Evolutionary conservation across 1,284 basidiomycete species (phyloP), one percentile per base, ranked within the genome.

Genomic region (Pascua sp.): DNA sequence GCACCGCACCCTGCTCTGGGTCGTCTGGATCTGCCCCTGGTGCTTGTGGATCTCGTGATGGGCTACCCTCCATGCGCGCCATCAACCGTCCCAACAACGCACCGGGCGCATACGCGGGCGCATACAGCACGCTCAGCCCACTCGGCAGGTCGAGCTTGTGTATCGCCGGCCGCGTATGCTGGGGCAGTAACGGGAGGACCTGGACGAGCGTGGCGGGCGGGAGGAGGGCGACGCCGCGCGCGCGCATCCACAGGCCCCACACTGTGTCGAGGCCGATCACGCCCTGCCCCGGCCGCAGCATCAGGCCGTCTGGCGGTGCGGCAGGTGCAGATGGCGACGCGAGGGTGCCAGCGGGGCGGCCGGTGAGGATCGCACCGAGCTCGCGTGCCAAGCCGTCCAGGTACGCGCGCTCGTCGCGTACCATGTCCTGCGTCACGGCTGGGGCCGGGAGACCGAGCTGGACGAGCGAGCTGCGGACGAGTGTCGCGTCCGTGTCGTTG

Each of bases 161-260:
- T 59, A 97, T 86, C 0, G 84, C 80, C 0, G 90, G 90, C 11
- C 77, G 69, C 0, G 91, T 94, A 65, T 86, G 82, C 1, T 68
- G 65, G 0, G 86, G 83, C 9, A 98, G 80, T 57, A 84, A 83
- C 0, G 86, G 85, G 5, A 93, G 75, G 11, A 87, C 86, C 45
- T 84, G 82, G 8, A 90, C 80, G 62, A 98, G 84, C 1, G 89
- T 90, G 32, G 87, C 82, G 0, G 95, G 95, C 2, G 94, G 89
- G 38, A 97, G 85, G 43, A 98, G 83, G 3, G 94, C 93, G 51
- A 97, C 88, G 50, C 95, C 95, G 57, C 95, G 80, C 2, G 91
- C 92, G 51, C 95, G 86, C 75, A 98, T 98, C 95, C 95, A 98
- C 1, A 90, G 84, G 45, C 92, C 92, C 95, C 95, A 98, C 0